Conservation (phyloP, 371 early-diverging fungal genomes). For the Umbelopsis sp. region DNA sequence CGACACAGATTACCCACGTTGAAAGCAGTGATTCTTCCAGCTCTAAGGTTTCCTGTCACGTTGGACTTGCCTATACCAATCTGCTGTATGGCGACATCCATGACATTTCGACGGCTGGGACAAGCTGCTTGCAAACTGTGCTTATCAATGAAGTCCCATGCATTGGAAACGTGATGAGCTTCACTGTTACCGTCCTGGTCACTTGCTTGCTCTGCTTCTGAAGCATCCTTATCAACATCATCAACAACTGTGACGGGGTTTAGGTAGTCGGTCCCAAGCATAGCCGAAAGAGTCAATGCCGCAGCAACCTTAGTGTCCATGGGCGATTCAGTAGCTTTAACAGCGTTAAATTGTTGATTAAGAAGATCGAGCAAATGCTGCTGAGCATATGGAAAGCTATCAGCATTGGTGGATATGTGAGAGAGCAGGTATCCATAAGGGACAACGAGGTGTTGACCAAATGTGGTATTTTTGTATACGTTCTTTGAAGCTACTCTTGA, state of each 20-base stretch:
- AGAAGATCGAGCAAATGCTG: background rate
- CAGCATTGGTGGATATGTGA: background rate
- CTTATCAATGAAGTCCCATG: too few relatives aligned
- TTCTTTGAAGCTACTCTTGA: background rate
- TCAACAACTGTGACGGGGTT: background rate
- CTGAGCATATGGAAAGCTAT: background rate
- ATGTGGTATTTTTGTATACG: background rate
- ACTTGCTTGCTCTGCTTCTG: background rate
- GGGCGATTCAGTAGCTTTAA: background rate
- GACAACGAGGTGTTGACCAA: constrained; percentile 15
- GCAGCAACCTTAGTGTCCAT: background rate
- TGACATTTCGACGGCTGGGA: constrained; percentile 21
- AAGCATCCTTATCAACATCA: background rate
- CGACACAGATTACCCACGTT: background rate
- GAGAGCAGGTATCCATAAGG: constrained; percentile 26
- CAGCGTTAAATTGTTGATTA: background rate
- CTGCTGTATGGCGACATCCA: constrained; percentile 27
- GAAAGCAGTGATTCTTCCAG: constrained; percentile 36
- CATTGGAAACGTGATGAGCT: background rate
- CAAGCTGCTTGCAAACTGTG: background rate
- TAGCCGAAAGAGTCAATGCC: background rate
- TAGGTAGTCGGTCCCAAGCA: constrained; percentile 40
- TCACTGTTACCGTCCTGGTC: background rate
- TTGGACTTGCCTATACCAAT: constrained; percentile 31
- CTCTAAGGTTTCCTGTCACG: constrained; percentile 38